These are phyloP conservation scores for Platanthera zijinensis DNA, from an alignment of 106 monocot genomes.

Conservation along the genomic window DNA sequence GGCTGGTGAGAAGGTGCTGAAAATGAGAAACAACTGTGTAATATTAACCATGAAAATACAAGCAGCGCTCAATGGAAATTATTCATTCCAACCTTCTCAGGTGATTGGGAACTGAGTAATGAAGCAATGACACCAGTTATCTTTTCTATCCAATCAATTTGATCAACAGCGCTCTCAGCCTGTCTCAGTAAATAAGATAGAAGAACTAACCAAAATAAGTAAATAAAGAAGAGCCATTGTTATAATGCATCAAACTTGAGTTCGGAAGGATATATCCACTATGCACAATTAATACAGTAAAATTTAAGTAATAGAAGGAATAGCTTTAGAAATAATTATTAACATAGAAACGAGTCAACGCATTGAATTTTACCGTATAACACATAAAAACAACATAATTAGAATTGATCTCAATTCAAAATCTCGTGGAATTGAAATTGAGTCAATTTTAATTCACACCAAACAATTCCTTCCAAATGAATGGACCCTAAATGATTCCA, in stretches of 20 bases:
- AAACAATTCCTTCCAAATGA: no score
- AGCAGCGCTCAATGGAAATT: not conserved
- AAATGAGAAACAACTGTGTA: constrained; percentile 4
- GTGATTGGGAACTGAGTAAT: constrained; percentile 84
- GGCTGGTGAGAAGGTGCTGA: constrained; percentile 59
- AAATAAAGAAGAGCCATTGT: not conserved
- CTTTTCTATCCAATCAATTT: constrained; percentile 99
- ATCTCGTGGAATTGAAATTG: no score
- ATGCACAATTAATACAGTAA: not conserved
- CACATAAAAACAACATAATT: no score
- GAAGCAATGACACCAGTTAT: constrained; percentile 99
- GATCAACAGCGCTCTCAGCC: constrained; percentile 98
- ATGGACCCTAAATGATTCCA: no score
- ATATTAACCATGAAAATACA: not conserved
- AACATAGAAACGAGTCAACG: no score
- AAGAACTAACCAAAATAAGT: not conserved
- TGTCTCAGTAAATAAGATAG: constrained; percentile 22
- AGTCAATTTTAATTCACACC: no score
- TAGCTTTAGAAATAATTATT: not conserved
- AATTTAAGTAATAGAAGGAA: not conserved
- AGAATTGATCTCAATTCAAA: no score
- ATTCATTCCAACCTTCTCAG: constrained; percentile 60
- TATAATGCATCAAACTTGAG: not conserved
- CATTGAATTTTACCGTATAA: no score
- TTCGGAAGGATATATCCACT: not conserved